phyloP scores from a whole-genome alignment of 805 yeast genomes.

The Zygotorulaspora sp. region DNA sequence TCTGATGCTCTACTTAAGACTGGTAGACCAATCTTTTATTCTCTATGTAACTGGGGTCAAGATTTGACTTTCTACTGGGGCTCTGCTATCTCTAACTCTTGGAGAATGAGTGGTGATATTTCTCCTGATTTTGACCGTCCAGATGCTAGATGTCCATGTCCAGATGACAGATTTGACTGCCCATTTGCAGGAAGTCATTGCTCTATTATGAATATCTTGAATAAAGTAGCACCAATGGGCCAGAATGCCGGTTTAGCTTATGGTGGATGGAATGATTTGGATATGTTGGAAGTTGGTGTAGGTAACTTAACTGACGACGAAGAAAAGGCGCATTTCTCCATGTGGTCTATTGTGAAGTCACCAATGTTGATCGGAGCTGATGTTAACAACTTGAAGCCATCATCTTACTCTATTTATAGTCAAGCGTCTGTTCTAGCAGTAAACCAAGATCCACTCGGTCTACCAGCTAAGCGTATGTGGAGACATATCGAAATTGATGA shows the following conservation, averaged over 20 bases:
- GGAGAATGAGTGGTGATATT: conserved; percentile 31
- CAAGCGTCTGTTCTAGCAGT: conserved; percentile 17
- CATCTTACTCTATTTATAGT: conserved; percentile 22
- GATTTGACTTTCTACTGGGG: conserved; percentile 33
- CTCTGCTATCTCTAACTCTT: conserved; percentile 19
- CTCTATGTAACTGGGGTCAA: conserved; percentile 34
- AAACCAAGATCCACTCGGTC: conserved; percentile 27
- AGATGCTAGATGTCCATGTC: conserved; percentile 32
- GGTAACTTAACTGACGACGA: conserved; percentile 32
- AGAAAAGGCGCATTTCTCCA: conserved; percentile 30
- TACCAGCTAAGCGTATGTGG: conserved; percentile 16
- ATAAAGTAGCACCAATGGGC: conserved; percentile 29
- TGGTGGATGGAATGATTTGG: conserved; percentile 31
- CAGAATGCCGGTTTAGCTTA: conserved; percentile 29
- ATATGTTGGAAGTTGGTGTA: conserved; percentile 33
- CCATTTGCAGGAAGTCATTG: conserved; percentile 27
- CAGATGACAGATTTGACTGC: conserved; percentile 23
- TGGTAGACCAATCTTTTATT: conserved; percentile 30
- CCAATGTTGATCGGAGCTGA: conserved; percentile 34
- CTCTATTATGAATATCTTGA: conserved; percentile 26
- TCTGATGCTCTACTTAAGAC: conserved; percentile 29
- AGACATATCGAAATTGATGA: conserved; percentile 4
- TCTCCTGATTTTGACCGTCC: conserved; percentile 12
- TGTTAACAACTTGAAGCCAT: conserved; percentile 20
- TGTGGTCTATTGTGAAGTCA: conserved; percentile 33